Conservation (phyloP, 768 basidiomycete species). For the Rickenella mellea region DNA sequence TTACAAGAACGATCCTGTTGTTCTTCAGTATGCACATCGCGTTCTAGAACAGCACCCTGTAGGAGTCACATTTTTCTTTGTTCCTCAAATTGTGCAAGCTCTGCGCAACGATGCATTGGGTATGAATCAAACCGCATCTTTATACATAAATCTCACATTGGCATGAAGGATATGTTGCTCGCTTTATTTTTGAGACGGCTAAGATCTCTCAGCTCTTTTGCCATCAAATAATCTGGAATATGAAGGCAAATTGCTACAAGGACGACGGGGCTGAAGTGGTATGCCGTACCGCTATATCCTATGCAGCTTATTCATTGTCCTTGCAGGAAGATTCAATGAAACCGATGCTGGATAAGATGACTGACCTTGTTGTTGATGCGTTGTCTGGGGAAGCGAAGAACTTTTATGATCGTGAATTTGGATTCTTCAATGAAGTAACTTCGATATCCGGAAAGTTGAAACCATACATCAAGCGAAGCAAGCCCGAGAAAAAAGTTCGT, state of each 20-base stretch:
- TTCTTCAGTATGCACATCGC: slow-evolving; percentile 94
- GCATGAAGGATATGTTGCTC: slow-evolving; percentile 74
- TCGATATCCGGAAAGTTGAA: slow-evolving; percentile 97
- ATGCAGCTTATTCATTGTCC: neutral
- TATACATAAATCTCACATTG: neutral
- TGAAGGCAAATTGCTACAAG: slow-evolving; percentile 96
- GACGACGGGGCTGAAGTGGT: slow-evolving; percentile 85
- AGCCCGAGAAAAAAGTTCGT: slow-evolving; percentile 88
- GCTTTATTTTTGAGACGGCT: slow-evolving; percentile 94
- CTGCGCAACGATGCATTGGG: slow-evolving; percentile 84
- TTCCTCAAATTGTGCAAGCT: slow-evolving; percentile 96
- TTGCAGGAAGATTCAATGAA: slow-evolving; percentile 92
- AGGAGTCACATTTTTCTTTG: slow-evolving; percentile 94
- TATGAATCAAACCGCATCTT: slow-evolving; percentile 21
- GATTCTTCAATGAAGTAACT: slow-evolving; percentile 92
- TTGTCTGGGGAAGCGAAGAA: slow-evolving; percentile 80
- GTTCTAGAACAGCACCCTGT: slow-evolving; percentile 93
- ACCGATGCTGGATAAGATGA: slow-evolving; percentile 86
- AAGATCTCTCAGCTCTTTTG: slow-evolving; percentile 97
- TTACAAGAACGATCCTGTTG: slow-evolving; percentile 72
- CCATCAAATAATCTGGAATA: slow-evolving; percentile 99
- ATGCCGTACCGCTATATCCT: slow-evolving; percentile 15
- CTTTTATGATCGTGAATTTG: slow-evolving; percentile 94
- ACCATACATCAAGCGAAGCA: slow-evolving; percentile 90
- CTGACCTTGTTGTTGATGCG: slow-evolving; percentile 65